Base-by-base conservation (phyloP, 805 yeast genomes). In the Myxozyma vanderwaltii region DNA sequence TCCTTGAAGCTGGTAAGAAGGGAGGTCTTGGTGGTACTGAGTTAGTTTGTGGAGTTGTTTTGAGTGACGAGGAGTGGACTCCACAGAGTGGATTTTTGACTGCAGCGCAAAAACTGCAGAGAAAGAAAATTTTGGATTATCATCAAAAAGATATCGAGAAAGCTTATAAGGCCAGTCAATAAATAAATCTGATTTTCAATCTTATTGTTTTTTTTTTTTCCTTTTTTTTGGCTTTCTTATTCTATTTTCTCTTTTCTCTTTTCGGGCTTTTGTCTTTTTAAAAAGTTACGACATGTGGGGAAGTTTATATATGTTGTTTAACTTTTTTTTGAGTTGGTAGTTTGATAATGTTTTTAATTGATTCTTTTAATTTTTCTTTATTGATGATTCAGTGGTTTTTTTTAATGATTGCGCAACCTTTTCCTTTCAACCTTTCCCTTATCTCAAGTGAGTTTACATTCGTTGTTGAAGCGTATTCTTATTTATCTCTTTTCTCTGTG, bases 41-140 rank as follows among this genome's bases (percentile, higher is more conserved):
- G 76, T 78, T 92, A 65, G 72, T 94, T 58, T 83, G 83, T 65
- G 96, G 91, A 67, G 80, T 87, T 62, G 90, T 87, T 13, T 74
- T 94, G 61, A 80, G 85, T 58, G 91, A 89, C 65, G 92, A 85
- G 53, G 99, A 94, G 78, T 94, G 99, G 98, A 94, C 98, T 41
- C 98, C 99, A 44, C 94, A 90, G 75, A 89, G 84, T 71, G 98
- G 97, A 0, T 89, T 78, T 66, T 95, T 92, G 58, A 91, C 98
- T 15, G 85, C 95, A 59, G 99, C 99, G 26, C 97, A 91, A 76
- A 94, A 94, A 77, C 81, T 94, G 70, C 97, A 92, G 79, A 87
- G 99, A 80, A 88, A 82, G 80, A 88, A 88, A 79, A 94, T 94
- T 71, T 77, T 89, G 67, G 82, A 79, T 33, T 82, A 85, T 61